A percentile compares a stretch with the other conserved stretches of the same genome.
These are phyloP conservation scores for Aethionema arabicum DNA, from an alignment of 345 rosid genomes.

Conservation along the genomic window DNA sequence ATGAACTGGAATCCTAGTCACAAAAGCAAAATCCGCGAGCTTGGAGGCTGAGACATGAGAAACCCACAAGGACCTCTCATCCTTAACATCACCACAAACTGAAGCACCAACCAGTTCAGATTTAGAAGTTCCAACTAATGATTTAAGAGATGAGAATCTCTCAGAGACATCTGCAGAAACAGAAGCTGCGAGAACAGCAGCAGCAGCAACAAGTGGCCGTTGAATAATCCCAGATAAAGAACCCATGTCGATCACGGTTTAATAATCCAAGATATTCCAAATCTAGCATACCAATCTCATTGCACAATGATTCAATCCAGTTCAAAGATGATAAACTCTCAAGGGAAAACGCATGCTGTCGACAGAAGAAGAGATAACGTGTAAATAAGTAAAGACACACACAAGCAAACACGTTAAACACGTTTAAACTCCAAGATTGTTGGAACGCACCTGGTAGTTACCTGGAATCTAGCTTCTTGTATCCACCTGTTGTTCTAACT, in stretches of 20 bases:
- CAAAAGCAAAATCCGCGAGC: conserved; percentile 63
- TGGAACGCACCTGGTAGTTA: conserved; percentile 19
- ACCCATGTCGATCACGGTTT: conserved; percentile 50
- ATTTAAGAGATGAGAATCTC: conserved; percentile 45
- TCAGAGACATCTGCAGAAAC: conserved; percentile 66
- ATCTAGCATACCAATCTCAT: conserved; percentile 41
- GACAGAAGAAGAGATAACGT: conserved; percentile 7
- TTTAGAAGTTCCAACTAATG: conserved; percentile 39
- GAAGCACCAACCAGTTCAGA: conserved; percentile 43
- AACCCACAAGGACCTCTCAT: conserved; percentile 52
- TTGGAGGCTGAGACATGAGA: conserved; percentile 56
- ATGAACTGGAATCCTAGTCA: conserved; percentile 52
- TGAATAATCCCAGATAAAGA: conserved; percentile 74
- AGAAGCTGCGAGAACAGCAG: conserved; percentile 75
- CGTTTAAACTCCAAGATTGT: conserved; percentile 25
- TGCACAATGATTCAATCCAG: not conserved
- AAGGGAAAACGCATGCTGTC: conserved; percentile 2
- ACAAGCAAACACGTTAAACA: conserved; percentile 30
- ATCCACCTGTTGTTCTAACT: conserved; percentile 14
- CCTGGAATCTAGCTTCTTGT: conserved; percentile 24
- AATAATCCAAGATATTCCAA: conserved; percentile 24
- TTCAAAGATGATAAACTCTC: not conserved
- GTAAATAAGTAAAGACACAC: conserved; percentile 5
- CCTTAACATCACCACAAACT: conserved; percentile 38
- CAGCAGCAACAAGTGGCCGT: conserved; percentile 85